These are phyloP conservation scores for Paecilomyces variotii DNA, from an alignment of 2,329 filamentous ascomycete genomes.

Conservation along the genomic window DNA sequence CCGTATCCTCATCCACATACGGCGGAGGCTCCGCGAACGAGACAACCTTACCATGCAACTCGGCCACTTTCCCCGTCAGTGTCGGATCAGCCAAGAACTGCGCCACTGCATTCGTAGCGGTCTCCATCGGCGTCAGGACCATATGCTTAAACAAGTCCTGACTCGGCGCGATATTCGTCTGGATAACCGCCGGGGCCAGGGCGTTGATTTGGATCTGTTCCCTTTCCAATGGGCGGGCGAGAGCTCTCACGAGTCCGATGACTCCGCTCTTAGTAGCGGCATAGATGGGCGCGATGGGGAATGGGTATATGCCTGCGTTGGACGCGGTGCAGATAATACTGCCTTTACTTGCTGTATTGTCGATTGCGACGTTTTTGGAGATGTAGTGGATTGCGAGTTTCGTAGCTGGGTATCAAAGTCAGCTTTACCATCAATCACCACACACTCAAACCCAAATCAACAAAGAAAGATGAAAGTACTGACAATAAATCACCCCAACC, in stretches of 20 bases:
- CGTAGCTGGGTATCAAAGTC: constrained; percentile 30
- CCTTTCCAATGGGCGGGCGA: constrained; percentile 31
- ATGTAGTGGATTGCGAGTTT: constrained; percentile 46
- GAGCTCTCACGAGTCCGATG: constrained; percentile 44
- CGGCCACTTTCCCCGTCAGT: constrained; percentile 41
- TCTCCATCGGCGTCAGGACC: constrained; percentile 45
- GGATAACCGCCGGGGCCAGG: constrained; percentile 43
- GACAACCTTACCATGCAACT: constrained; percentile 45
- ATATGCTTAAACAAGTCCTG: constrained; percentile 41
- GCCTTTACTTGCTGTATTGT: constrained; percentile 25
- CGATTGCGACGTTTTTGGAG: constrained; percentile 31
- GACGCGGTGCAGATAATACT: constrained; percentile 47
- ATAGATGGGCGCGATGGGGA: constrained; percentile 45
- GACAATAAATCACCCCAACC: constrained; percentile 39
- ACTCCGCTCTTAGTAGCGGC: constrained; percentile 42
- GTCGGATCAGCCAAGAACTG: constrained; percentile 34
- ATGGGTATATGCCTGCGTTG: constrained; percentile 46
- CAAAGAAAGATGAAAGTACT: constrained; percentile 10
- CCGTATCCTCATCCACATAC: constrained; percentile 43
- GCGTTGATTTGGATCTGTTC: constrained; percentile 45
- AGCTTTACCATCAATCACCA: not conserved
- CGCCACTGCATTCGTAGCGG: constrained; percentile 37
- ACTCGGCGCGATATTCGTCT: constrained; percentile 40
- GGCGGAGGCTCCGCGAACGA: constrained; percentile 39
- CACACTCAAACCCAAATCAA: not conserved